phyloP scores from a whole-genome alignment of 176 grass and related monocot species.

The Musa acuminata region DNA sequence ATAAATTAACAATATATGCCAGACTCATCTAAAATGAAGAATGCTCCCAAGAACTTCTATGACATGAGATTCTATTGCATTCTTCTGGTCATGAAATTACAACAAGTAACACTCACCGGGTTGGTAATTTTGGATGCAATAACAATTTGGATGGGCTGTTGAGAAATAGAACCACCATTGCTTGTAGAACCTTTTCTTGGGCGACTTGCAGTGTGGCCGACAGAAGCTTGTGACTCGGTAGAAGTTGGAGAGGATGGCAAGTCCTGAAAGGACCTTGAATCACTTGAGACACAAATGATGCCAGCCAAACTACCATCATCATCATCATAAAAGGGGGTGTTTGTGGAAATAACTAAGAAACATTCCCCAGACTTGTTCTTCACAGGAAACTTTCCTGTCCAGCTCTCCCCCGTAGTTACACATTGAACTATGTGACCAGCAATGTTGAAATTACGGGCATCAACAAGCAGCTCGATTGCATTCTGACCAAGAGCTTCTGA shows the following conservation, averaged over 20 bases:
- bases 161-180: slow-evolving; percentile 41
- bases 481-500: slow-evolving; percentile 79
- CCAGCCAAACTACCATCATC: slow-evolving; percentile 76
- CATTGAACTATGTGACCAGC: slow-evolving; percentile 49
- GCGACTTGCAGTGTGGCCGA: slow-evolving; percentile 23
- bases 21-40: not conserved
- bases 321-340: slow-evolving; percentile 75
- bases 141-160: slow-evolving; percentile 56
- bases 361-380: slow-evolving; percentile 57
- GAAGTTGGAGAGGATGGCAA: slow-evolving; percentile 36
- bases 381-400: slow-evolving; percentile 80
- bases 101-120: slow-evolving; percentile 49
- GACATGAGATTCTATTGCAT: not conserved
- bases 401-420: slow-evolving; percentile 65
- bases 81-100: not conserved
- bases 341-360: slow-evolving; percentile 62
- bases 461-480: slow-evolving; percentile 57
- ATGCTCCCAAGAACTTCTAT: not conserved
- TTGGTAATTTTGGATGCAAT: slow-evolving; percentile 78
- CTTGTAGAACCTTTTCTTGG: slow-evolving; percentile 34
- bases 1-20: slow-evolving; percentile 12
- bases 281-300: slow-evolving; percentile 75
- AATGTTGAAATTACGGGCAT: slow-evolving; percentile 35
- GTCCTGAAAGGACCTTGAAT: slow-evolving; percentile 53
- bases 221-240: slow-evolving; percentile 29